Evolutionary conservation across 2,329 filamentous ascomycete genomes (phyloP).

Genomic region (Sporothrix protearum): DNA sequence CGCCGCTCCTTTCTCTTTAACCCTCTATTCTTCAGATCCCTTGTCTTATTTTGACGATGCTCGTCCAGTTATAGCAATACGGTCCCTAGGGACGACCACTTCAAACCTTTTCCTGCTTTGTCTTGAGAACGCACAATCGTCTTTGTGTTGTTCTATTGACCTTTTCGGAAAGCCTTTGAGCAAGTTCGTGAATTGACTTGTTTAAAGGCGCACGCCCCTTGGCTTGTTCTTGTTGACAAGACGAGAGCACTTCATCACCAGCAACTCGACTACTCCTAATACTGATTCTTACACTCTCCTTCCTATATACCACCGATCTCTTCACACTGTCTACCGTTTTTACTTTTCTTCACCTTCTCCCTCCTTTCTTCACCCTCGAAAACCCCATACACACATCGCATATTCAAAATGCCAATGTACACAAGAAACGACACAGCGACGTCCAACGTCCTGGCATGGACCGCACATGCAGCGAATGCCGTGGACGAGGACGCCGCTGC

Average conservation of each 20-base stretch:
- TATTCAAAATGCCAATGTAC: constrained; percentile 33
- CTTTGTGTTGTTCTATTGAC: constrained; percentile 13
- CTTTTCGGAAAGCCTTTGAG: constrained; percentile 15
- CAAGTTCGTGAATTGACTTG: constrained; percentile 16
- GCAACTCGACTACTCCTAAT: background rate
- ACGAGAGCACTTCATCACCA: background rate
- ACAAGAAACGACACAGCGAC: constrained; percentile 38
- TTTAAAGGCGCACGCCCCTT: constrained; percentile 10
- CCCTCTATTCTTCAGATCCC: background rate
- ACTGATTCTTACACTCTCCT: background rate
- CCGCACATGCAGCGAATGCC: constrained; percentile 42
- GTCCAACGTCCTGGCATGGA: constrained; percentile 46
- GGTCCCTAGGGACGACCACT: constrained; percentile 45
- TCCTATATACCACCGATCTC: background rate
- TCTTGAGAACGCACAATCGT: constrained; percentile 7
- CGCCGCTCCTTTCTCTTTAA: background rate
- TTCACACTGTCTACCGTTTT: background rate
- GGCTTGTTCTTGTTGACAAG: background rate
- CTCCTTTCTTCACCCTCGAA: background rate
- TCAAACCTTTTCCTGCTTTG: constrained; percentile 22
- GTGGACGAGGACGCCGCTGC: constrained; percentile 60
- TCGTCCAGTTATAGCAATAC: constrained; percentile 36
- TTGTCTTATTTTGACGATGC: constrained; percentile 30
- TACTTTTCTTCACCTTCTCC: background rate
- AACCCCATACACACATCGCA: background rate